Percentiles rank a stretch among this genome's conserved stretches.
These are phyloP conservation scores for Pyrenophora seminiperda DNA, from an alignment of 2,329 filamentous ascomycete species.

Conservation along the genomic window DNA sequence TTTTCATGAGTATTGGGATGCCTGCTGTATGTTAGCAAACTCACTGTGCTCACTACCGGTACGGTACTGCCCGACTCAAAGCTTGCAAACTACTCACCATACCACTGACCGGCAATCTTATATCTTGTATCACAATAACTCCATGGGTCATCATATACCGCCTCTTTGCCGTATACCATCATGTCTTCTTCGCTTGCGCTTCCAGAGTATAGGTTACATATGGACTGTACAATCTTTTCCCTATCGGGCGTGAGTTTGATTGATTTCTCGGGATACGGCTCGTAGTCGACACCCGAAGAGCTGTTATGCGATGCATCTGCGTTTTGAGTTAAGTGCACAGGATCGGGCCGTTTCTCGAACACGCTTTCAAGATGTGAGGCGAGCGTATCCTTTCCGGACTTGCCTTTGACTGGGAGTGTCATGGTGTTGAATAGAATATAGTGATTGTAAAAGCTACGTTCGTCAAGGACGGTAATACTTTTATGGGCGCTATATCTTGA, in stretches of 20 bases:
- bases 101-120: conserved; percentile 60
- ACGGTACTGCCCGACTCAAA: neutral
- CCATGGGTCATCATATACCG: conserved; percentile 56
- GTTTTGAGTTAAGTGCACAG: conserved; percentile 38
- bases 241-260: conserved; percentile 28
- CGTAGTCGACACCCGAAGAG: conserved; percentile 38
- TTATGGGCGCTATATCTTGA: too few species aligned
- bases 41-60: neutral
- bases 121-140: conserved; percentile 58
- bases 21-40: conserved; percentile 24
- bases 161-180: conserved; percentile 54
- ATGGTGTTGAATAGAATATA: too few species aligned
- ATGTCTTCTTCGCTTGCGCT: conserved; percentile 57
- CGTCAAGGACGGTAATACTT: too few species aligned
- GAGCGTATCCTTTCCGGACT: conserved; percentile 17
- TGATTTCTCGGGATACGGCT: conserved; percentile 32
- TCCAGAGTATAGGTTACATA: conserved; percentile 54
- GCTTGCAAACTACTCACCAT: too few species aligned
- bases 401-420: conserved; percentile 7
- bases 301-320: conserved; percentile 32
- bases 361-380: conserved; percentile 16
- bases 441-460: too few species aligned
- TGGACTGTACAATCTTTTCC: conserved; percentile 51
- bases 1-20: conserved; percentile 53
- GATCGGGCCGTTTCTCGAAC: conserved; percentile 32